Conservation (phyloP, 169 alveolate species). For the Eimeria brunetti region DNA sequence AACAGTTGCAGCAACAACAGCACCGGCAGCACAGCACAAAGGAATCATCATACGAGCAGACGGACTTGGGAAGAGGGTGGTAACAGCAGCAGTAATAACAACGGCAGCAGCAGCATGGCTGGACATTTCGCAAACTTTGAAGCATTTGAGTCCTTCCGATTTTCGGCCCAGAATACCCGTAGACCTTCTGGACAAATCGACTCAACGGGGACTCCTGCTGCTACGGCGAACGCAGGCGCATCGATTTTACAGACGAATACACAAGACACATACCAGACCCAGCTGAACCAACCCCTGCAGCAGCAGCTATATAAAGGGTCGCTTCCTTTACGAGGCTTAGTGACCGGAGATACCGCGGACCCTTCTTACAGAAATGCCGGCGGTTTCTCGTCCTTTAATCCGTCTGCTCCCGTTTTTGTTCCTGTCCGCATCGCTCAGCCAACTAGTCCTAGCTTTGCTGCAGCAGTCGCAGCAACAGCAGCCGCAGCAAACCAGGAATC, state of each 20-base stretch:
- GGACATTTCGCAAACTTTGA: neutral
- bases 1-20: neutral
- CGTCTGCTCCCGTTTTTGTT: conserved; percentile 46
- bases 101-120: neutral
- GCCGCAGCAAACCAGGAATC: conserved; percentile 27
- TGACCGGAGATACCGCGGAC: neutral
- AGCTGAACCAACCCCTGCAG: conserved; percentile 7
- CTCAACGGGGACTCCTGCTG: neutral
- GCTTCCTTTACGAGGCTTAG: neutral
- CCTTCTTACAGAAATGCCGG: neutral
- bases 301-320: neutral
- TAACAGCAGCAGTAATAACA: neutral
- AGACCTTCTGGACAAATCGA: neutral
- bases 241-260: neutral
- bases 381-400: conserved; percentile 9
- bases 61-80: neutral
- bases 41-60: neutral
- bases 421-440: conserved; percentile 18
- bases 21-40: neutral
- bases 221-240: neutral
- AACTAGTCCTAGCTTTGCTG: neutral
- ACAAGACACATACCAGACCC: neutral
- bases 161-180: neutral
- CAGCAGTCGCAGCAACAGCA: conserved; percentile 17
- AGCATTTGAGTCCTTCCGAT: neutral